phyloP scores from a whole-genome alignment of 1,139 yeast species.

The Geotrichum phurueaensis region DNA sequence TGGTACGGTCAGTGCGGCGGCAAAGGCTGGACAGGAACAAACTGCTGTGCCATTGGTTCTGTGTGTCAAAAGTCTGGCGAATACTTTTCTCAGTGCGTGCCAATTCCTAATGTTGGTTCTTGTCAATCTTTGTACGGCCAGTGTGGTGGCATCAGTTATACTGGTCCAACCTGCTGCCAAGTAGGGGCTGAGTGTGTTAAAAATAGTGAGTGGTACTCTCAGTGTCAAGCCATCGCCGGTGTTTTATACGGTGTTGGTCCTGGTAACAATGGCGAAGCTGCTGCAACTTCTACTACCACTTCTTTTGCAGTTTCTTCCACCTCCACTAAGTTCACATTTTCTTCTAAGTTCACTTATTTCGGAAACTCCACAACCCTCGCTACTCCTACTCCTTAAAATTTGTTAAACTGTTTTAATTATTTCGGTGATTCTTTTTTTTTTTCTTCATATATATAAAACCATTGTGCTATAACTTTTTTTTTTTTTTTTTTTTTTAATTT shows the following conservation, averaged over 20 bases:
- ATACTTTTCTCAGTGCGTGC: slow-evolving; percentile 15
- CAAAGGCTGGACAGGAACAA: slow-evolving; percentile 15
- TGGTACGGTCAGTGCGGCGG: slow-evolving; percentile 19
- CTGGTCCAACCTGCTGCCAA: slow-evolving; percentile 17
- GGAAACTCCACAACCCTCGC: not conserved
- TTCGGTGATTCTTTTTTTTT: too few species aligned
- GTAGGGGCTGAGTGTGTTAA: slow-evolving; percentile 9
- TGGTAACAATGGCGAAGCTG: not conserved
- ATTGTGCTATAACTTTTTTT: too few species aligned
- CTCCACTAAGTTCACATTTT: not conserved
- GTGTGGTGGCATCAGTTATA: slow-evolving; percentile 14
- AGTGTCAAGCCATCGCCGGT: slow-evolving; percentile 5
- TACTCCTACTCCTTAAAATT: not conserved
- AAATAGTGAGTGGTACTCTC: slow-evolving; percentile 10
- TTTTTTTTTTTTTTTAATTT: too few species aligned
- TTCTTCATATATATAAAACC: too few species aligned
- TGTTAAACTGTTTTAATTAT: not conserved
- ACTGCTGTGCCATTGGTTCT: slow-evolving; percentile 17
- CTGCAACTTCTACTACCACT: not conserved
- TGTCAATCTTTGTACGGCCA: slow-evolving; percentile 11
- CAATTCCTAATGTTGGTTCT: slow-evolving; percentile 1
- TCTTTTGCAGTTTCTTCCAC: not conserved
- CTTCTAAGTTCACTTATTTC: not conserved
- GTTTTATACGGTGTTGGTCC: slow-evolving; percentile 4
- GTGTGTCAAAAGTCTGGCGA: not conserved